Evolutionary conservation across 768 basidiomycete species (phyloP), one percentile per base, ranked within the genome.

Genomic region (Boletellus sp.): DNA sequence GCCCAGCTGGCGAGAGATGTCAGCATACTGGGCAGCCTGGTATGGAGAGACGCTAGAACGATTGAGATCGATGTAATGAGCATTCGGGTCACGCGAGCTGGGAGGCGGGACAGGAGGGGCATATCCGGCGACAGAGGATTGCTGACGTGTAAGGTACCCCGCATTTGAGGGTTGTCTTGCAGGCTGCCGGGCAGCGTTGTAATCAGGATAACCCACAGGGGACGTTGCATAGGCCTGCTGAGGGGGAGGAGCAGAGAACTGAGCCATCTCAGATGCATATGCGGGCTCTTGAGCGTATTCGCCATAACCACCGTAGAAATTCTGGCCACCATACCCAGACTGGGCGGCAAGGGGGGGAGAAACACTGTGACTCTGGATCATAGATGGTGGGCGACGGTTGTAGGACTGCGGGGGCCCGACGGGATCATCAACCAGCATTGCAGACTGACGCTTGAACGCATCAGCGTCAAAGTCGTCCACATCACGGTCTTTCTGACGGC

Each of bases 1-100:
- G 6, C 80, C 76, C 35, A 90, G 64, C 17, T 71, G 77, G 57
- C 76, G 72, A 6, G 83, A 79, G 48, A 88, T 87, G 58, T 84
- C 86, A 17, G 74, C 78, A 58, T 89, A 89, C 63, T 90, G 88
- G 0, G 74, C 76, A 35, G 84, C 87, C 60, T 90, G 87, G 75
- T 76, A 86, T 0, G 87, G 86, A 3, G 85, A 81, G 3, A 87
- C 78, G 57, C 85, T 87, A 16, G 82, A 81, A 38, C 87, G 76
- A 60, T 68, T 72, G 36, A 90, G 72, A 57, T 89, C 83, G 33
- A 81, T 73, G 48, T 89, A 87, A 52, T 82, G 78, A 11, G 71
- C 59, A 12, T 58, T 47, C 16, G 50, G 48, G 4, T 67, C 62
- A 17, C 69, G 1, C 13, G 58, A 19, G 20, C 15, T 59, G 13